Conservation (phyloP, 768 basidiomycete species). For the Pleurotus citrinopileatus region DNA sequence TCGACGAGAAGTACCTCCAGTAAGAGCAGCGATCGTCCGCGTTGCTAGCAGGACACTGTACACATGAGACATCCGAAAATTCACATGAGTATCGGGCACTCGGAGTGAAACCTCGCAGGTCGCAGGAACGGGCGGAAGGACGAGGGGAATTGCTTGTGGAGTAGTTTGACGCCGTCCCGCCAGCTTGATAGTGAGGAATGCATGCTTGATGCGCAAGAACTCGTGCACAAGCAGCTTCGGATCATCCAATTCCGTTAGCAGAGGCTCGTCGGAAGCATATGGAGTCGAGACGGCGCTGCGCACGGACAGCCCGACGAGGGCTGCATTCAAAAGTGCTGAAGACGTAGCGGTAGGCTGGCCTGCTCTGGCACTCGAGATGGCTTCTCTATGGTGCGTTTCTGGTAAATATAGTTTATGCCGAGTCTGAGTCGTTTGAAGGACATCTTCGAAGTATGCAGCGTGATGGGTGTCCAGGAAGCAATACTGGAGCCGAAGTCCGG, state of each 20-base stretch:
- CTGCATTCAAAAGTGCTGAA: slow-evolving; percentile 40
- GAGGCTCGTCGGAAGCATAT: slow-evolving; percentile 67
- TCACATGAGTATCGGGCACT: slow-evolving; percentile 51
- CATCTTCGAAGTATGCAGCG: slow-evolving; percentile 31
- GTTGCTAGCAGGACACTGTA: slow-evolving; percentile 69
- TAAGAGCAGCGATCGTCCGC: slow-evolving; percentile 40
- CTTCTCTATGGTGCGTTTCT: slow-evolving; percentile 46
- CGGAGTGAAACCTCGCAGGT: slow-evolving; percentile 43
- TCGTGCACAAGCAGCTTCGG: slow-evolving; percentile 37
- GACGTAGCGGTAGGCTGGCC: slow-evolving; percentile 29
- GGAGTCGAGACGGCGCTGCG: slow-evolving; percentile 63
- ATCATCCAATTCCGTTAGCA: slow-evolving; percentile 52
- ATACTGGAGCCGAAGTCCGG: slow-evolving; percentile 52
- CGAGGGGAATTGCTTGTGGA: slow-evolving; percentile 11
- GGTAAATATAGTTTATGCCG: slow-evolving; percentile 57
- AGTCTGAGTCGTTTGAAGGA: slow-evolving; percentile 34
- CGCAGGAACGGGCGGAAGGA: slow-evolving; percentile 25
- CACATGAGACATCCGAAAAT: slow-evolving; percentile 61
- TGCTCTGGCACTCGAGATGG: slow-evolving; percentile 37
- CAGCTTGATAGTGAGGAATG: slow-evolving; percentile 26
- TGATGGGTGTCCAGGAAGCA: slow-evolving; percentile 45
- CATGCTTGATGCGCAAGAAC: slow-evolving; percentile 39
- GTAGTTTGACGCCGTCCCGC: slow-evolving; percentile 19
- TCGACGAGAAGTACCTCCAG: slow-evolving; percentile 16
- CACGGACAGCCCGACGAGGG: slow-evolving; percentile 47